phyloP scores from a whole-genome alignment of 2,329 filamentous ascomycete species.

The Albophoma yamanashiensis region DNA sequence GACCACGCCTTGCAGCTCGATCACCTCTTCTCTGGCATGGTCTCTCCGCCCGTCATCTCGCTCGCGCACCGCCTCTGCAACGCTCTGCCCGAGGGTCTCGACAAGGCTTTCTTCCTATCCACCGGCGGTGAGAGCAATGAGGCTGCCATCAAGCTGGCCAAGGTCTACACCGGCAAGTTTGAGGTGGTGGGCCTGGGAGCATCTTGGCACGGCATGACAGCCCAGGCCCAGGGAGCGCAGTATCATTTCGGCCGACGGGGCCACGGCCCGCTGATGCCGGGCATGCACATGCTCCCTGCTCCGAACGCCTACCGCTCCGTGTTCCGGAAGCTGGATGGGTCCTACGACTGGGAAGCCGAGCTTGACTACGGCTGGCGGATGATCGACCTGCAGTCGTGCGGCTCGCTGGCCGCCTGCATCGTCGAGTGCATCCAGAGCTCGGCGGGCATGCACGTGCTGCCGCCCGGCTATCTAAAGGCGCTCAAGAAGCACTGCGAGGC shows the following conservation, averaged over 20 bases:
- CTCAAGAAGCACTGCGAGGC: slow-evolving; percentile 44
- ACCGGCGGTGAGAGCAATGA: slow-evolving; percentile 49
- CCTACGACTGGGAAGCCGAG: slow-evolving; percentile 52
- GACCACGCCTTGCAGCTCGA: slow-evolving; percentile 40
- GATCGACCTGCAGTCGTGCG: slow-evolving; percentile 47
- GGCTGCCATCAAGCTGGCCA: slow-evolving; percentile 54
- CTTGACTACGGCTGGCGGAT: slow-evolving; percentile 49
- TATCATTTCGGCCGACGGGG: slow-evolving; percentile 44
- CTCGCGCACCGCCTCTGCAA: slow-evolving; percentile 38
- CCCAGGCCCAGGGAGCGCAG: slow-evolving; percentile 39
- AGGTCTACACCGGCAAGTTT: slow-evolving; percentile 53
- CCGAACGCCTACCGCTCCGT: slow-evolving; percentile 51
- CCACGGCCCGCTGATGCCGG: slow-evolving; percentile 39
- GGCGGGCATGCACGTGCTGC: slow-evolving; percentile 49
- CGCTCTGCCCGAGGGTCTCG: slow-evolving; percentile 36
- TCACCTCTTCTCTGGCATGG: slow-evolving; percentile 49
- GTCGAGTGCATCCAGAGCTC: slow-evolving; percentile 50
- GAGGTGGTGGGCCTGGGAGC: slow-evolving; percentile 50
- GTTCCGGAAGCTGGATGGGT: slow-evolving; percentile 46
- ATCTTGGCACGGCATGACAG: slow-evolving; percentile 52
- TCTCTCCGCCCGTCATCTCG: slow-evolving; percentile 45
- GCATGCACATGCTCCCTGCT: slow-evolving; percentile 44
- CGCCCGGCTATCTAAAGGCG: slow-evolving; percentile 44
- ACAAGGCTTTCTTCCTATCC: slow-evolving; percentile 46
- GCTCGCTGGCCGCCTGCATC: slow-evolving; percentile 53